Conservation (phyloP, 495 filamentous ascomycete genomes). For the Penicillium lagena region DNA sequence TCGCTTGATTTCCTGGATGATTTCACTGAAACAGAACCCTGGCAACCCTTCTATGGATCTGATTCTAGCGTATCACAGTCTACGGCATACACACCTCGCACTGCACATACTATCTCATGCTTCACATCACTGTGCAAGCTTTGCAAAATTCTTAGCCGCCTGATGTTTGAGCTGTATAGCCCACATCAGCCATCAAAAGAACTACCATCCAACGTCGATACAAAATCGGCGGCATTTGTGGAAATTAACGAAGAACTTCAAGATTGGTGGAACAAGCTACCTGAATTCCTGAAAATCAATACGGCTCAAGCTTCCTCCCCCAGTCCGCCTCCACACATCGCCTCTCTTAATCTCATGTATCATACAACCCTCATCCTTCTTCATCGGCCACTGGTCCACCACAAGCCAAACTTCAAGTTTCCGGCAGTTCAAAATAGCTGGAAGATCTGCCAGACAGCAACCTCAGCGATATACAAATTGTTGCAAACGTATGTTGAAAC, state of each 20-base stretch:
- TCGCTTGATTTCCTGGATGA: slow-evolving; percentile 7
- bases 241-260: slow-evolving; percentile 6
- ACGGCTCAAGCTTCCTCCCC: not conserved
- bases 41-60: slow-evolving; percentile 10
- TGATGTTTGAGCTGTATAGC: slow-evolving; percentile 9
- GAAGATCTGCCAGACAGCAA: slow-evolving; percentile 7
- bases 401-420: not conserved
- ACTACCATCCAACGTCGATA: not conserved
- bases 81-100: too few relatives aligned
- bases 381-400: slow-evolving; percentile 7
- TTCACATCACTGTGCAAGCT: slow-evolving; percentile 10
- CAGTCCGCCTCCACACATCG: slow-evolving; percentile 10
- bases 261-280: slow-evolving; percentile 2
- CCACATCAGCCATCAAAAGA: not conserved
- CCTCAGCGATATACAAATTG: slow-evolving; percentile 5
- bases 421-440: slow-evolving; percentile 1
- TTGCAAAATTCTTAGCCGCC: slow-evolving; percentile 5
- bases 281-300: slow-evolving; percentile 4
- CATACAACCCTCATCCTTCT: slow-evolving; percentile 11
- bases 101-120: slow-evolving; percentile 6
- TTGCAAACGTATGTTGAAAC: slow-evolving; percentile 7
- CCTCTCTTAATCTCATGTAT: slow-evolving; percentile 12
- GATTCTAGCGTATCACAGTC: not conserved
- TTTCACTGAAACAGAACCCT: slow-evolving; percentile 6
- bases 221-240: slow-evolving; percentile 1